Conservation (phyloP, 2,329 filamentous ascomycete species). For the Paraphoma sp. region DNA sequence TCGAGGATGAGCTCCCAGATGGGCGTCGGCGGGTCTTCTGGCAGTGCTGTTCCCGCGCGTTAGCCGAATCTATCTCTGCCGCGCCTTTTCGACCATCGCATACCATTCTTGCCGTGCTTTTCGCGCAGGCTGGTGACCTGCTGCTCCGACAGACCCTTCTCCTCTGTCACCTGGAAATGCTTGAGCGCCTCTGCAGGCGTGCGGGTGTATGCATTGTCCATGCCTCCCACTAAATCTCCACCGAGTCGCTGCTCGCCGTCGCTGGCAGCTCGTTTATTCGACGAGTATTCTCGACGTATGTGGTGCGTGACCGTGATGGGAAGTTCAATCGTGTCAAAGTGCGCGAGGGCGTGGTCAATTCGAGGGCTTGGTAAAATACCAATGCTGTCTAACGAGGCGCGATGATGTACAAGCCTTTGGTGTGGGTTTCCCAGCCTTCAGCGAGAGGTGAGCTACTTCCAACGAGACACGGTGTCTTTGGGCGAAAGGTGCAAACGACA, state of each 20-base stretch:
- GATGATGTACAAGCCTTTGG: background rate
- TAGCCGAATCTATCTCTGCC: background rate
- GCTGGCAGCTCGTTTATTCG: background rate
- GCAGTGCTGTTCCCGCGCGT: constrained; percentile 60
- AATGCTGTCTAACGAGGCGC: too few relatives aligned
- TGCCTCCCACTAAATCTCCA: constrained; percentile 33
- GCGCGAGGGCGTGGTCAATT: background rate
- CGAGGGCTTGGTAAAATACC: background rate
- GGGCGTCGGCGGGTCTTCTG: constrained; percentile 93
- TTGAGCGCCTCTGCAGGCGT: constrained; percentile 58
- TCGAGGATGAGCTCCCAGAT: constrained; percentile 96
- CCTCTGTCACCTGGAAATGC: constrained; percentile 60
- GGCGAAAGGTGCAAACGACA: background rate
- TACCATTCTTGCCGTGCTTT: constrained; percentile 64
- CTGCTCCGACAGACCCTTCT: constrained; percentile 56
- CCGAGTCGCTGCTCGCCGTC: background rate
- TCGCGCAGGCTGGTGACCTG: constrained; percentile 55
- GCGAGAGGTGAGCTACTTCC: background rate
- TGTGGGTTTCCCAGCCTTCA: background rate
- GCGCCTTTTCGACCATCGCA: constrained; percentile 6
- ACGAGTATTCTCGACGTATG: too few relatives aligned
- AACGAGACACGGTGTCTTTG: background rate
- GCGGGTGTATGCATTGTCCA: constrained; percentile 62
- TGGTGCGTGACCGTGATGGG: background rate
- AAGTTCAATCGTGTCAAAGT: too few relatives aligned